phyloP scores from a whole-genome alignment of 805 yeast genomes.

The Schizosaccharomyces lindneri region DNA sequence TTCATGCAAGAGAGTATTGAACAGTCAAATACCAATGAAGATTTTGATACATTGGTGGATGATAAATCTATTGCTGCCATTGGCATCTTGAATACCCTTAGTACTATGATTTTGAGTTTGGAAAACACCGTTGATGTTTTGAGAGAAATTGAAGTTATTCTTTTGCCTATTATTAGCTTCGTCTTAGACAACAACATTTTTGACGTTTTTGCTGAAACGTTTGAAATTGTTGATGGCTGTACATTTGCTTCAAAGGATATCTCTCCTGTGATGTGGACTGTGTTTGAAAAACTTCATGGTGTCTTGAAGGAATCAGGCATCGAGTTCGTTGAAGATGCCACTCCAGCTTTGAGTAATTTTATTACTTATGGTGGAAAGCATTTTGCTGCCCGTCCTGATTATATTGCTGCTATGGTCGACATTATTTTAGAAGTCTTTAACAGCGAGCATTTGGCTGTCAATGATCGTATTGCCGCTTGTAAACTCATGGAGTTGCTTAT shows the following conservation, averaged over 20 bases:
- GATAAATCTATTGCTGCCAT: conserved; percentile 53
- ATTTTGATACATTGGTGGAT: conserved; percentile 14
- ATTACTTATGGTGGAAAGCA: conserved; percentile 33
- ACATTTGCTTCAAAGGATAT: conserved; percentile 34
- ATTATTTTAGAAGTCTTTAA: conserved; percentile 19
- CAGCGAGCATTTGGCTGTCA: conserved; percentile 24
- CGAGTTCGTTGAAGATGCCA: conserved; percentile 50
- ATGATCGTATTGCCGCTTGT: conserved; percentile 33
- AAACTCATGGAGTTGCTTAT: conserved; percentile 42
- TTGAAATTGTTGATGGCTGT: conserved; percentile 50
- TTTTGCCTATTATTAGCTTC: conserved; percentile 42
- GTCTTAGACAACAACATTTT: conserved; percentile 30
- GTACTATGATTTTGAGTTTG: conserved; percentile 57
- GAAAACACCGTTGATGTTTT: conserved; percentile 56
- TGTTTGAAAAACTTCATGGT: conserved; percentile 27
- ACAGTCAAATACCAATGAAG: conserved; percentile 18
- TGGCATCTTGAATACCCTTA: conserved; percentile 59
- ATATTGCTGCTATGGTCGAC: conserved; percentile 25
- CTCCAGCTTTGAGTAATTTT: conserved; percentile 50
- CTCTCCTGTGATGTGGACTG: conserved; percentile 51
- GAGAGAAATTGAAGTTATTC: conserved; percentile 34
- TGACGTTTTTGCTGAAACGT: conserved; percentile 51
- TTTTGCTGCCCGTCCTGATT: conserved; percentile 22
- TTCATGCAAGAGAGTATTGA: conserved; percentile 48
- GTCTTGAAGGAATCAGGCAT: conserved; percentile 20